Evolutionary conservation across 2,329 filamentous ascomycete species (phyloP).

Genomic region (Talaromyces marneffei): DNA sequence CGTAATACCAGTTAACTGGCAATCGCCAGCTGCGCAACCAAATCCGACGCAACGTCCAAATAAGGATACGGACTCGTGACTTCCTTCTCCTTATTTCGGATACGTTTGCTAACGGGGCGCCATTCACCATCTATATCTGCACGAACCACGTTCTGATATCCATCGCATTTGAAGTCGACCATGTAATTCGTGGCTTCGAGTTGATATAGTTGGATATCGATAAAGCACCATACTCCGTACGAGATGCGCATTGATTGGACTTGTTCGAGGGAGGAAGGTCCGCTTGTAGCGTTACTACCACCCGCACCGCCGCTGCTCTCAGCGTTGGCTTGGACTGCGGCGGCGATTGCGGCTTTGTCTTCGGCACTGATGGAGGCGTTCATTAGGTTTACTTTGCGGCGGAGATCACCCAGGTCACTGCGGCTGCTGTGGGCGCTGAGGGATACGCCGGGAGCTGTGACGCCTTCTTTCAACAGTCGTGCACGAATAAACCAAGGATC

Average conservation of each 20-base stretch:
- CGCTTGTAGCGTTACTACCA: conserved; percentile 24
- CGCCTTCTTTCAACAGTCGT: conserved; percentile 78
- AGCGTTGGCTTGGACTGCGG: conserved; percentile 26
- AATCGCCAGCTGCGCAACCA: conserved; percentile 90
- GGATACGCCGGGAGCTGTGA: conserved; percentile 48
- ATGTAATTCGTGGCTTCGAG: conserved; percentile 90
- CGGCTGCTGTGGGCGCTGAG: conserved; percentile 36
- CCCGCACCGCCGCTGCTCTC: conserved; percentile 27
- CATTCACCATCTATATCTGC: conserved; percentile 40
- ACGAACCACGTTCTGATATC: conserved; percentile 82
- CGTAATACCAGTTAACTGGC: conserved; percentile 35
- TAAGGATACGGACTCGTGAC: conserved; percentile 94
- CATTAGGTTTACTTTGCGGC: conserved; percentile 34
- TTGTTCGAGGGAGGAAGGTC: conserved; percentile 34
- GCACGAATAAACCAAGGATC: conserved; percentile 94
- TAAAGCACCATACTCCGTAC: conserved; percentile 81
- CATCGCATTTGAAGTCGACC: conserved; percentile 97
- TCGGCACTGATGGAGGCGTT: conserved; percentile 30
- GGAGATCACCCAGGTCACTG: conserved; percentile 38
- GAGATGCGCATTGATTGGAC: conserved; percentile 40
- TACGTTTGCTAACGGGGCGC: conserved; percentile 45
- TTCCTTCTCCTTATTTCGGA: conserved; percentile 76
- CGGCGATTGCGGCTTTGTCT: conserved; percentile 25
- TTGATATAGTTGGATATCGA: conserved; percentile 93
- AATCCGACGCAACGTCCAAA: conserved; percentile 81